Evolutionary conservation across 2,329 filamentous ascomycete species (phyloP), one percentile per base, ranked within the genome.

Genomic region (Macrophomina pseudophaseolina): DNA sequence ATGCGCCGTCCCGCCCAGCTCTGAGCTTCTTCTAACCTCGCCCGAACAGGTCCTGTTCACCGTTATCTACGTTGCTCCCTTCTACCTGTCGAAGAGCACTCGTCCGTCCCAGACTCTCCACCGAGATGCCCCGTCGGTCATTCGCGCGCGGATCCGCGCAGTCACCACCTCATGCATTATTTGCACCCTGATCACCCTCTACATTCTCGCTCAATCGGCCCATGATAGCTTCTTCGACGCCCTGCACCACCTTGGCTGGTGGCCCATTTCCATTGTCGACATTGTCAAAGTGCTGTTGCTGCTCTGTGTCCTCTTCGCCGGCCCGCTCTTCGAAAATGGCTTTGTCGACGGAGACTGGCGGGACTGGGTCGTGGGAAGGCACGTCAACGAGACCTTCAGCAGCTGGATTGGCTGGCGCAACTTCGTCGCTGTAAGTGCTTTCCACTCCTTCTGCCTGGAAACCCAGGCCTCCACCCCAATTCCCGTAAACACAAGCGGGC

Each of bases 391-490:
- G 65, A 79, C 89, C 14, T 86, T 92, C 72, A 82, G 84, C 69
- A 90, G 91, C 70, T 95, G 91, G 91, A 90, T 90, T 64, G 89
- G 88, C 42, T 97, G 92, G 87, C 88, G 95, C 71, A 98, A 97
- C 75, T 88, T 91, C 75, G 85, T 98, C 68, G 92, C 92, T 48
- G 93, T 95, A 82, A 73, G 90, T 83, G 49, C 70, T 30, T 28
- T 56, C 54, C 40, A 23, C 28, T 14, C 9, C 14, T 11, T 28
- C 32, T 23, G 23, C 23, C 23, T 23, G 44, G 35, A 44, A 32
- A 53, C 16, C 28, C 28, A 52, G 23, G 12, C 3, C 4, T 14
- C 49, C 16, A 35, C 9, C 4, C 2, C n/a, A 28, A 59, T 33
- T 48, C 40, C 51, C 12, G 23, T 23, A 23, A 23, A 23, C 23